Evolutionary conservation across 2,329 filamentous ascomycete genomes (phyloP), one percentile per base, ranked within the genome.

Genomic region (Botrytis fragariae): DNA sequence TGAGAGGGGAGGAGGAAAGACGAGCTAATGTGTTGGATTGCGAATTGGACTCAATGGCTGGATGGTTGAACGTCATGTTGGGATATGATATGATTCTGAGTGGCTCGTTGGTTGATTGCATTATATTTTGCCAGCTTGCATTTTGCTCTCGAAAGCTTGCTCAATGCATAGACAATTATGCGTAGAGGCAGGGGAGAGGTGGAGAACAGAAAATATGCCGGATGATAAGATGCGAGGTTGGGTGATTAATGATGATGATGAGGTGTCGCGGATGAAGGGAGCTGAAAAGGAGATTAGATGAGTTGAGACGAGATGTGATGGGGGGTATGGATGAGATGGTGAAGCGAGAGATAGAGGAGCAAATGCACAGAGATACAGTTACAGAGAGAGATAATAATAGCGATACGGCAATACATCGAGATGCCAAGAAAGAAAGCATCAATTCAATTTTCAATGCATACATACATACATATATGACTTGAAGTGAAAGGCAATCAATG

Each of bases 11-110:
- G 32, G 54, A 44, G 37, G 29, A 25, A n/a, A 35, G 51, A 25
- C 37, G 29, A 44, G n/a, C 12, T 70, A 22, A 62, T 35, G 59
- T 70, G 64, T 68, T 68, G 64, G 64, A 68, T 68, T 68, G 48
- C 5, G 68, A n/a, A 70, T 70, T 70, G 37, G 57, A 70, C 42
- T 70, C 51, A 59, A 45, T 70, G 42, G 68, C 10, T 69, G n/a
- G 37, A 42, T 60, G 67, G 51, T 18, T 60, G 48, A 12, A 57
- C 20, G 37, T 20, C 20, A 37, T n/a, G 12, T 57, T 62, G 54
- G 42, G 68, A 70, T 60, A 62, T 59, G 35, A 68, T 32, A 29
- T 68, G 64, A 68, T 35, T 57, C n/a, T 35, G 45, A 51, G 48
- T 18, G n/a, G 51, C 18, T 32, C 25, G 57, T 68, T 68, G 64